Evolutionary conservation across 2,329 filamentous ascomycete genomes (phyloP).

Genomic region (Tolypocladium ovalisporum): DNA sequence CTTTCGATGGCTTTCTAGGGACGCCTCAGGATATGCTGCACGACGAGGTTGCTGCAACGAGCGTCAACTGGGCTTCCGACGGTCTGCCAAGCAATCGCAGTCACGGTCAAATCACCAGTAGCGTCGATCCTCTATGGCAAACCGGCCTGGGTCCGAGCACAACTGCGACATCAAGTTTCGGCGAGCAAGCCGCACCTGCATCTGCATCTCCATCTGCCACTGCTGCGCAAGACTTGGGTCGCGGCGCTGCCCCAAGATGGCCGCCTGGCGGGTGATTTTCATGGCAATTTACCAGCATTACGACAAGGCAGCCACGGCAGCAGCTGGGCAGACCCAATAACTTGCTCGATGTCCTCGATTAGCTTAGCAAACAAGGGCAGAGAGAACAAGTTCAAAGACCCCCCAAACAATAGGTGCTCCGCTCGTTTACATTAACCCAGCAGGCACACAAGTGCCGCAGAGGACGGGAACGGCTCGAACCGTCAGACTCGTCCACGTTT

Average conservation of each 20-base stretch:
- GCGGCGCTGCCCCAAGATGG: not conserved
- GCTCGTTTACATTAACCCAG: not conserved
- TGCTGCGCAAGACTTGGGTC: not conserved
- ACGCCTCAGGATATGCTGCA: not conserved
- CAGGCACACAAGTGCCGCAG: not conserved
- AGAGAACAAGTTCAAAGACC: not conserved
- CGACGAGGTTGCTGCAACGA: not conserved
- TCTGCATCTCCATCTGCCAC: not conserved
- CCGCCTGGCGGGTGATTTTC: not conserved
- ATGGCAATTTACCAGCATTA: not conserved
- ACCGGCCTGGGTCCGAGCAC: not conserved
- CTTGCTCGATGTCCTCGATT: not conserved
- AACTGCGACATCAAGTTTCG: no score
- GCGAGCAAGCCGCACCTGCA: not conserved
- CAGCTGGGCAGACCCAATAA: not conserved
- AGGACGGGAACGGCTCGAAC: not conserved
- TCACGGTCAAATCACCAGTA: not conserved
- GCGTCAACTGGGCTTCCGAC: not conserved
- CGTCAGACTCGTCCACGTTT: not conserved
- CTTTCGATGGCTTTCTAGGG: not conserved
- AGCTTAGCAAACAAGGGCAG: not conserved
- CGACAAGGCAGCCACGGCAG: not conserved
- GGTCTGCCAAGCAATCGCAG: not conserved
- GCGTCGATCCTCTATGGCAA: not conserved
- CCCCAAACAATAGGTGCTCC: not conserved